Percentiles rank a stretch among this genome's conserved stretches.
Conservation (phyloP, 345 rosid species). For the Salix viminalis region DNA sequence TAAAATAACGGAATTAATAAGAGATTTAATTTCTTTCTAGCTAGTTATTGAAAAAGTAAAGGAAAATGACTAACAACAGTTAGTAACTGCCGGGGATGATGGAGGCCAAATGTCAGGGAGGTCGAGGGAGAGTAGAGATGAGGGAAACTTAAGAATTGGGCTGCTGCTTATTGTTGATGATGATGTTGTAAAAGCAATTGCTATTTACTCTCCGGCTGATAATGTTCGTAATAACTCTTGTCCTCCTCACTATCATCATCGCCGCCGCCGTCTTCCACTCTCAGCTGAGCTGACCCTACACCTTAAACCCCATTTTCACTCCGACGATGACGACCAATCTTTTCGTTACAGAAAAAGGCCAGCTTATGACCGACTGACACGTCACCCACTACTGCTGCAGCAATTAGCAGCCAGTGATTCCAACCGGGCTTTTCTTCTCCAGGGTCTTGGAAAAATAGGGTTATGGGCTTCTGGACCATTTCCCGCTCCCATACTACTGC, state of each 20-base stretch:
- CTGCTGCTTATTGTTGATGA: not conserved
- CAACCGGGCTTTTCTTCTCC: not conserved
- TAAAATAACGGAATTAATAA: conserved; percentile 13
- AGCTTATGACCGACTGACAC: not conserved
- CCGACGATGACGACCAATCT: not conserved
- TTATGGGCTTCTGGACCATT: not conserved
- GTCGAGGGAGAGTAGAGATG: conserved; percentile 65
- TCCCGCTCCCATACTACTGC: not conserved
- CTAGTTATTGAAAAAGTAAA: not conserved
- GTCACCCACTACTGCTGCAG: no score
- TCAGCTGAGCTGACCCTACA: not conserved
- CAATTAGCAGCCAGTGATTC: not conserved
- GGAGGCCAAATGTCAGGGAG: conserved; percentile 58
- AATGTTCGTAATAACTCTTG: no score
- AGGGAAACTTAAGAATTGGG: conserved; percentile 61
- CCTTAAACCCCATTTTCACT: not conserved
- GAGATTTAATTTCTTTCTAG: not conserved
- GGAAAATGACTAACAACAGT: conserved; percentile 27
- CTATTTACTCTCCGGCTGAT: not conserved
- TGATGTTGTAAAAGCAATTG: not conserved
- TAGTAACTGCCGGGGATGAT: conserved; percentile 14
- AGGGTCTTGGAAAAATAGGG: not conserved
- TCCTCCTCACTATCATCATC: not conserved
- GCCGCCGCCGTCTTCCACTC: not conserved
- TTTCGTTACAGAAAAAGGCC: not conserved